phyloP scores from a whole-genome alignment of 345 rosid species.

The Excoecaria agallocha region DNA sequence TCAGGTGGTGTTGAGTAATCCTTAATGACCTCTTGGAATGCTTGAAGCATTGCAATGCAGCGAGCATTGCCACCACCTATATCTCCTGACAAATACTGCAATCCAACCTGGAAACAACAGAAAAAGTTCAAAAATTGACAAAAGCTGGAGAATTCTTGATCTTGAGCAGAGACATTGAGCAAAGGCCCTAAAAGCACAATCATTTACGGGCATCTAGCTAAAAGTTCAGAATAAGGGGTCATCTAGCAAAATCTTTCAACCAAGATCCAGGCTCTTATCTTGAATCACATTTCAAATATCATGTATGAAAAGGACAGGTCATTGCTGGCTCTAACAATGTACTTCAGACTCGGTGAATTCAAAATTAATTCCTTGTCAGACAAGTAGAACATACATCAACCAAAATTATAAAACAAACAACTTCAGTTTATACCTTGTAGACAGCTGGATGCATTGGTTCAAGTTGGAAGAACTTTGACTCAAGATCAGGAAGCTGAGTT shows the following conservation, averaged over 20 bases:
- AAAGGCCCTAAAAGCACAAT: conserved; percentile 1
- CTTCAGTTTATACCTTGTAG: conserved; percentile 57
- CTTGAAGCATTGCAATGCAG: conserved; percentile 96
- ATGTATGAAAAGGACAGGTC: neutral
- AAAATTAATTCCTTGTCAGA: neutral
- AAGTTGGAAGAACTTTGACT: conserved; percentile 76
- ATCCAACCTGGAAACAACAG: conserved; percentile 66
- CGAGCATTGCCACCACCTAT: conserved; percentile 90
- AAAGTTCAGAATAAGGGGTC: neutral
- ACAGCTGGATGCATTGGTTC: conserved; percentile 94
- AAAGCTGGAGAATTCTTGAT: neutral
- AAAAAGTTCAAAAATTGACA: conserved; percentile 5
- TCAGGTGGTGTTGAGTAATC: conserved; percentile 80
- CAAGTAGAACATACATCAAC: neutral
- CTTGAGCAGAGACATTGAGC: neutral
- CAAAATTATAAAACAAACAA: neutral
- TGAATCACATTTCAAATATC: neutral
- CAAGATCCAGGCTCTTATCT: neutral
- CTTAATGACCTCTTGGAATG: conserved; percentile 75
- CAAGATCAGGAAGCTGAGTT: conserved; percentile 80
- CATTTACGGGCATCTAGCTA: neutral
- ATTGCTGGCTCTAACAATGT: neutral
- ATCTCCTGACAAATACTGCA: conserved; percentile 83
- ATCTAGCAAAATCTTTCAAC: neutral
- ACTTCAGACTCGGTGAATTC: neutral